These are phyloP conservation scores for Arabidopsis arenosa DNA, from an alignment of 345 rosid species.

Conservation along the genomic window DNA sequence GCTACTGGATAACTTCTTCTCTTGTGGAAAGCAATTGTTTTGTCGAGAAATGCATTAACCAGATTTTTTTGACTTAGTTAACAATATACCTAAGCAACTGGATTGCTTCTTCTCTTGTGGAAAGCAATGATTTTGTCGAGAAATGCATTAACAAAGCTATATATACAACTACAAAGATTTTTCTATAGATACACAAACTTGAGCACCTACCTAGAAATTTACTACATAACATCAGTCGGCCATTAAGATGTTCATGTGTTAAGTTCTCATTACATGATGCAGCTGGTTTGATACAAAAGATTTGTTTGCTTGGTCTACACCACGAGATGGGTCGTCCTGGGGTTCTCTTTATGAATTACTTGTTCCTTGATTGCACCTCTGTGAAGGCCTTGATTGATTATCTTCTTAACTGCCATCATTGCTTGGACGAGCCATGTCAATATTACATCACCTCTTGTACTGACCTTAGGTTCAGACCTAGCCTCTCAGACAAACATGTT, in stretches of 20 bases:
- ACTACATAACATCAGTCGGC: constrained; percentile 23
- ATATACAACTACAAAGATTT: constrained; percentile 15
- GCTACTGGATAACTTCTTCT: constrained; percentile 35
- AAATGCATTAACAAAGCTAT: constrained; percentile 19
- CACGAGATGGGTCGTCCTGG: constrained; percentile 1
- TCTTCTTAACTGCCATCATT: constrained; percentile 11
- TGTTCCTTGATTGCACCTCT: not conserved
- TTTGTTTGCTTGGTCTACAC: constrained; percentile 30
- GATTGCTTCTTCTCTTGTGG: constrained; percentile 35
- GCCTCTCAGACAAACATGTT: constrained; percentile 28
- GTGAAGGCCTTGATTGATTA: not conserved
- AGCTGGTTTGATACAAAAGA: not conserved
- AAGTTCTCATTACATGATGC: constrained; percentile 21
- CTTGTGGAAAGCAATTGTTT: constrained; percentile 23
- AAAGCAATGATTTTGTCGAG: constrained; percentile 35
- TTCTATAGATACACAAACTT: not conserved
- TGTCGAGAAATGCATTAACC: not conserved
- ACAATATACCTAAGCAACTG: constrained; percentile 31
- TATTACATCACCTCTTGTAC: not conserved
- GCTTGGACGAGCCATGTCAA: constrained; percentile 7
- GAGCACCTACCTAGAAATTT: not conserved
- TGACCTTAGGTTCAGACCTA: constrained; percentile 21
- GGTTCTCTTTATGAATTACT: not conserved
- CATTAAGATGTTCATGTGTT: constrained; percentile 6
- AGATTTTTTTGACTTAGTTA: constrained; percentile 12